These are phyloP conservation scores for Fusarium udum DNA, from an alignment of 2,329 filamentous ascomycete species.

Conservation along the genomic window DNA sequence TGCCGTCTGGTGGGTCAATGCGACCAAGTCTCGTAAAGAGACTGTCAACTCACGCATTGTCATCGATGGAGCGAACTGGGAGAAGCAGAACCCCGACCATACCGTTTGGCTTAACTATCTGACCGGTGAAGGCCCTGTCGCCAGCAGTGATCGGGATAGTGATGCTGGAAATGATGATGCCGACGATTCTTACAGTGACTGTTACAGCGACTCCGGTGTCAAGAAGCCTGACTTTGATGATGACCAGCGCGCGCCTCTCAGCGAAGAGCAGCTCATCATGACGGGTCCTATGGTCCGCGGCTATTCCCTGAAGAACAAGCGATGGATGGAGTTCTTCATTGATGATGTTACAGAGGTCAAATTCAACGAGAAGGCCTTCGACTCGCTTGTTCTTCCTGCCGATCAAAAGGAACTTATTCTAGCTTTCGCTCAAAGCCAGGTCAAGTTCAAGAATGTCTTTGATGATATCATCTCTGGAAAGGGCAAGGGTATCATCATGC, in stretches of 20 bases:
- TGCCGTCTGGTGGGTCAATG: constrained; percentile 45
- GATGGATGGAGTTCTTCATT: constrained; percentile 61
- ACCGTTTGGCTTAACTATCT: constrained; percentile 32
- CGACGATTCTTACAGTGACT: neutral
- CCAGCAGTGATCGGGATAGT: neutral
- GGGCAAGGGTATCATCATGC: constrained; percentile 60
- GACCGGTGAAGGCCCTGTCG: neutral
- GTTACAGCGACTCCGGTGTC: neutral
- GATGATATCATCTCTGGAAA: constrained; percentile 64
- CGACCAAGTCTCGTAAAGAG: constrained; percentile 40
- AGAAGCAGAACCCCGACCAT: constrained; percentile 44
- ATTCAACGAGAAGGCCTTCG: constrained; percentile 61
- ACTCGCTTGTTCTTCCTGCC: constrained; percentile 58
- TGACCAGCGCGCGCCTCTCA: constrained; percentile 43
- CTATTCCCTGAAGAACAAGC: constrained; percentile 59
- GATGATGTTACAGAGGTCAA: constrained; percentile 55
- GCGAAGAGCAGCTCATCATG: constrained; percentile 53
- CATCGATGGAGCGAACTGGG: constrained; percentile 46
- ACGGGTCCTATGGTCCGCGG: constrained; percentile 55
- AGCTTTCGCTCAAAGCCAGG: constrained; percentile 60
- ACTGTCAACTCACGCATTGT: constrained; percentile 46
- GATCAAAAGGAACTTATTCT: constrained; percentile 62
- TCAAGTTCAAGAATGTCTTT: constrained; percentile 53
- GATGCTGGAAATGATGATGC: neutral
- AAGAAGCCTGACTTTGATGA: neutral